Conservation (phyloP, 208 protist genomes). For the Wallacemonas collosoma region DNA sequence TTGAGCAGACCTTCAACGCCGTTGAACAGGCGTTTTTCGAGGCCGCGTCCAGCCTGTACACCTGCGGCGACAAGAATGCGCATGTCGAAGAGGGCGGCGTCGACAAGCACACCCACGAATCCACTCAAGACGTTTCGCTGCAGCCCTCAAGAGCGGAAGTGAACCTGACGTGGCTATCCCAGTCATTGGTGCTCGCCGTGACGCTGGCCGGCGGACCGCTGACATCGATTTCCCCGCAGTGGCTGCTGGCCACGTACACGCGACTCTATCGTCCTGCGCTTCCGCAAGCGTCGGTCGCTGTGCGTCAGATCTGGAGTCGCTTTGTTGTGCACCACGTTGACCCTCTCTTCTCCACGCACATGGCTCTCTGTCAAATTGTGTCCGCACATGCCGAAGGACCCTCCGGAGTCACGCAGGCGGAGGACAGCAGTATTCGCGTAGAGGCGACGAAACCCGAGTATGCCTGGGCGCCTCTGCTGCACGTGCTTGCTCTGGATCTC, state of each 20-base stretch:
- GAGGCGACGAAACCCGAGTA: not conserved
- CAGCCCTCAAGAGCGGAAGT: no score
- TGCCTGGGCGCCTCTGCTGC: slow-evolving; percentile 1
- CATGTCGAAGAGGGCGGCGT: not conserved
- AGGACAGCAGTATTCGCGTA: not conserved
- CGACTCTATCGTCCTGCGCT: not conserved
- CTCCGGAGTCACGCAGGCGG: no score
- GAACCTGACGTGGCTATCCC: not conserved
- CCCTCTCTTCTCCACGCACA: not conserved
- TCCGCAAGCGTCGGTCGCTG: not conserved
- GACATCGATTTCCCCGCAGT: not conserved
- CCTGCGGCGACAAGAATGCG: not conserved
- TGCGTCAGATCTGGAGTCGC: not conserved
- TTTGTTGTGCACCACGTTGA: not conserved
- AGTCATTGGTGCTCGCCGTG: not conserved
- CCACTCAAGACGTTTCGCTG: no score
- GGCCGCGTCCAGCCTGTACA: no score
- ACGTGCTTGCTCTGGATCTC: slow-evolving; percentile 1
- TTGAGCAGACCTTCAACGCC: not conserved
- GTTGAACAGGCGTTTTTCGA: not conserved
- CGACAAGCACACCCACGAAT: not conserved
- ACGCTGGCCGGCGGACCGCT: not conserved
- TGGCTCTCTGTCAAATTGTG: not conserved
- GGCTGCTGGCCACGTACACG: not conserved
- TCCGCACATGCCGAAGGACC: no score